These are phyloP conservation scores for barley (Hordeum vulgare) DNA, from an alignment of 176 grass and related monocot genomes.

Conservation along the genomic window MorexV3_pseudomolecules_assembly NC_058524.1:426113240-426113739, in stretches of 20 bases:
- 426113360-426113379: neutral
- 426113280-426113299: neutral
- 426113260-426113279: neutral
- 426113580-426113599: neutral
- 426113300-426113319: neutral
- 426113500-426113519: neutral
- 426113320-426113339: neutral
- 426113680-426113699: constrained; percentile 11
- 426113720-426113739: neutral
- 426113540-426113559: neutral
- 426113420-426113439: neutral
- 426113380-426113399: neutral
- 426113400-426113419: neutral
- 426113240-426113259: neutral
- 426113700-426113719: constrained; percentile 15
- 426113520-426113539: neutral
- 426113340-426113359: neutral
- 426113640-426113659: neutral
- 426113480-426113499: neutral
- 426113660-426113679: constrained; percentile 7
- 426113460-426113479: neutral
- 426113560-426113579: neutral
- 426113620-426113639: neutral
- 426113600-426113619: constrained; percentile 5
- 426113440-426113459: constrained; percentile 11